phyloP scores from a whole-genome alignment of 331 rosid genomes.

The Cydonia oblonga region DNA sequence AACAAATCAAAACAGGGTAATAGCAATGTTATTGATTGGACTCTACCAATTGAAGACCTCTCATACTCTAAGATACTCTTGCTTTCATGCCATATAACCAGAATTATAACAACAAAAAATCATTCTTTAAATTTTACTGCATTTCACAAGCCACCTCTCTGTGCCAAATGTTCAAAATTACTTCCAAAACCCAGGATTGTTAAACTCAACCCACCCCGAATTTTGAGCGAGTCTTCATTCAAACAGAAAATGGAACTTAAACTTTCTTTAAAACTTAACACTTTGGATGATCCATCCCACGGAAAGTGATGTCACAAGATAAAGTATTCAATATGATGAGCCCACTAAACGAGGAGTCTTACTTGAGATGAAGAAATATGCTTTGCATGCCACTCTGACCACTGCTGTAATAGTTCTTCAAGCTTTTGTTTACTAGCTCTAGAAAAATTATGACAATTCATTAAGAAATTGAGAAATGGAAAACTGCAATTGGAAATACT shows the following conservation, averaged over 20 bases:
- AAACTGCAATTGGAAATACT: not conserved
- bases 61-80: not conserved
- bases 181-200: not conserved
- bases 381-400: constrained; percentile 95
- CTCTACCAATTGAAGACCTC: not conserved
- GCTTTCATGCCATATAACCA: not conserved
- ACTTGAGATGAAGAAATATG: constrained; percentile 44
- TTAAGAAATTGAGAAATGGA: constrained; percentile 4
- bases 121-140: not conserved
- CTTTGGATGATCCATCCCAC: not conserved
- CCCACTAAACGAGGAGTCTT: constrained; percentile 11
- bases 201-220: not conserved
- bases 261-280: not conserved
- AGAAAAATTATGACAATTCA: constrained; percentile 13
- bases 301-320: not conserved
- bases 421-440: constrained; percentile 86
- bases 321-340: not conserved
- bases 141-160: not conserved
- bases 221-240: not conserved
- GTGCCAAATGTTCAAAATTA: not conserved
- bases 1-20: not conserved
- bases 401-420: constrained; percentile 66
- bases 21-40: not conserved
- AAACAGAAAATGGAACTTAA: not conserved
- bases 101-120: not conserved